These are phyloP conservation scores for Cyberlindnera mississippiensis DNA, from an alignment of 805 yeast genomes.

Conservation along the genomic window DNA sequence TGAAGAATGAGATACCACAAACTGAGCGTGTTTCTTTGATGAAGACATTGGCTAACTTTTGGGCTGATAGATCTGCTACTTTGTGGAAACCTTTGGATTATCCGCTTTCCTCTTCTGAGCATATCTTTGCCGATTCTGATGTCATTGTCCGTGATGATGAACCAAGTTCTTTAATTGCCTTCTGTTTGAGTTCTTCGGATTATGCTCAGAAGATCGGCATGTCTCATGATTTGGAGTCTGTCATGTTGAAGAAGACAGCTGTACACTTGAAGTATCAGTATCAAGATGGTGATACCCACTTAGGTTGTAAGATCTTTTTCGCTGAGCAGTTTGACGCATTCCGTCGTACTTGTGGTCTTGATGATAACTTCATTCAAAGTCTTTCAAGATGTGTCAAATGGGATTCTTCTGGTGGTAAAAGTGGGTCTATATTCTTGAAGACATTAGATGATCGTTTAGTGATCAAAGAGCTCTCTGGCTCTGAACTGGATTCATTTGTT, in stretches of 20 bases:
- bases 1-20: conserved; percentile 30
- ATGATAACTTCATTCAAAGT: conserved; percentile 77
- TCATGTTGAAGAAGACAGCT: conserved; percentile 77
- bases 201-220: conserved; percentile 59
- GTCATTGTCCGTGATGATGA: conserved; percentile 95
- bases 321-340: conserved; percentile 97
- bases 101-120: conserved; percentile 76
- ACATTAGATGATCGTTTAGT: conserved; percentile 88
- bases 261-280: conserved; percentile 91
- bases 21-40: conserved; percentile 75
- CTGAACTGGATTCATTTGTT: conserved; percentile 90
- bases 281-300: conserved; percentile 74
- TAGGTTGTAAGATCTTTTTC: conserved; percentile 91
- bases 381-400: conserved; percentile 90
- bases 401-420: conserved; percentile 96
- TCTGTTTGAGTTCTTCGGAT: conserved; percentile 83
- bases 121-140: conserved; percentile 88
- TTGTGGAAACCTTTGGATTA: conserved; percentile 90
- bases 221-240: conserved; percentile 45
- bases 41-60: conserved; percentile 81
- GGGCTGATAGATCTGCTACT: conserved; percentile 97
- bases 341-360: conserved; percentile 75
- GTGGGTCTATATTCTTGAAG: conserved; percentile 91
- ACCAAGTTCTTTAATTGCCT: conserved; percentile 91
- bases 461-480: conserved; percentile 80